These are phyloP conservation scores for Mucor saturninus DNA, from an alignment of 371 early-diverging fungal genomes.

Conservation along the genomic window DNA sequence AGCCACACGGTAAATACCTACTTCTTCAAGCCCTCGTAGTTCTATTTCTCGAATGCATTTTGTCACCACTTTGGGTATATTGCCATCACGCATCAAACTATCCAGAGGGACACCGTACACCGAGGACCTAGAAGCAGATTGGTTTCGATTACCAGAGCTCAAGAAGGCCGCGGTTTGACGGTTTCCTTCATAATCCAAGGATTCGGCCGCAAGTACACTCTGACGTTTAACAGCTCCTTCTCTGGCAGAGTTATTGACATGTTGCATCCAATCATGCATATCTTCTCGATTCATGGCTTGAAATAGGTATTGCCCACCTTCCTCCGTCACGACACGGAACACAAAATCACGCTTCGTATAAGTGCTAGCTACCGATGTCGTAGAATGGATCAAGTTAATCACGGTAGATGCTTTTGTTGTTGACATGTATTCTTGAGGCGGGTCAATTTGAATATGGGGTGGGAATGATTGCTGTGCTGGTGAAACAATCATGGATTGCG, in stretches of 20 bases:
- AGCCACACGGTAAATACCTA: constrained; percentile 84
- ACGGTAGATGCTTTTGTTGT: constrained; percentile 70
- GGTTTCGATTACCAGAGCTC: not conserved
- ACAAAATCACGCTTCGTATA: constrained; percentile 78
- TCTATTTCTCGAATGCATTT: constrained; percentile 82
- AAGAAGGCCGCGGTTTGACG: not conserved
- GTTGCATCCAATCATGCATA: constrained; percentile 79
- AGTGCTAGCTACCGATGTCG: constrained; percentile 71
- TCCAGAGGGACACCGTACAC: constrained; percentile 71
- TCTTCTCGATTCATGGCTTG: constrained; percentile 75
- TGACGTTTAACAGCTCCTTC: constrained; percentile 76
- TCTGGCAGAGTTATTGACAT: constrained; percentile 74
- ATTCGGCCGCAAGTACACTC: constrained; percentile 47
- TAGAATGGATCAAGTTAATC: constrained; percentile 81
- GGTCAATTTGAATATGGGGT: not conserved
- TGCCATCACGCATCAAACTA: constrained; percentile 63
- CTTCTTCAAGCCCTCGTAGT: constrained; percentile 79
- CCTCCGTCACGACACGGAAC: constrained; percentile 83
- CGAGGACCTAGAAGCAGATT: constrained; percentile 16
- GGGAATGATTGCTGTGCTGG: constrained; percentile 23
- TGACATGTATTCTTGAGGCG: not conserved
- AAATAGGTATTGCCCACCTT: constrained; percentile 80
- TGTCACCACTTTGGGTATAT: constrained; percentile 64
- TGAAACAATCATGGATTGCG: constrained; percentile 23
- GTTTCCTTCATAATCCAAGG: constrained; percentile 3